phyloP scores from a whole-genome alignment of 345 rosid species.

The Excoecaria agallocha region DNA sequence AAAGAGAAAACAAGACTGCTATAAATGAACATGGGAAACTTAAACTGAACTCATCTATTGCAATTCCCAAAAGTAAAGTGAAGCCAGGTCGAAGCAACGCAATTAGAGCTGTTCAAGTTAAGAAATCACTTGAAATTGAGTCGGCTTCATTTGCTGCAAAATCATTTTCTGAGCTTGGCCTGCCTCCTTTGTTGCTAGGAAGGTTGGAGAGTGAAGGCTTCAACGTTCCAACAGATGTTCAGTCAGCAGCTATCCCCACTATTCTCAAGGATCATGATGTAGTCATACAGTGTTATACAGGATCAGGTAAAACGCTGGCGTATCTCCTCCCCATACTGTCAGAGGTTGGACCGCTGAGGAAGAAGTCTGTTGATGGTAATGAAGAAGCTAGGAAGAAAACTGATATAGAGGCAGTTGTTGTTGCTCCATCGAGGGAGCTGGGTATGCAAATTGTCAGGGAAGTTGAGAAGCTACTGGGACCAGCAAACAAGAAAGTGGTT shows the following conservation, averaged over 20 bases:
- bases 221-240: constrained; percentile 78
- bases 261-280: constrained; percentile 69
- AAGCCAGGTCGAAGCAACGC: constrained; percentile 34
- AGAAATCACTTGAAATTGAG: constrained; percentile 44
- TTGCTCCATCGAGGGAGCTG: constrained; percentile 94
- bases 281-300: constrained; percentile 90
- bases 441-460: constrained; percentile 97
- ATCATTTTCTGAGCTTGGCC: constrained; percentile 86
- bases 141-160: constrained; percentile 63
- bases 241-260: constrained; percentile 74
- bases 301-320: constrained; percentile 89
- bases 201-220: constrained; percentile 74
- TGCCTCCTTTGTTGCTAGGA: constrained; percentile 57
- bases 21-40: constrained; percentile 28
- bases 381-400: constrained; percentile 42
- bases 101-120: constrained; percentile 36
- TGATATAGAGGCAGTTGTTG: constrained; percentile 80
- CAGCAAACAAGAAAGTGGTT: constrained; percentile 67
- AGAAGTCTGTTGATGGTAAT: constrained; percentile 31
- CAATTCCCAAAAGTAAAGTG: constrained; percentile 35
- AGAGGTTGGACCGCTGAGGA: constrained; percentile 65
- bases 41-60: constrained; percentile 20
- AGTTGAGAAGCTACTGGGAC: constrained; percentile 80
- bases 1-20: constrained; percentile 24
- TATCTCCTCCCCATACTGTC: constrained; percentile 84